Base-by-base conservation (phyloP, 345 rosid genomes). In the Murraya koenigii region DNA sequence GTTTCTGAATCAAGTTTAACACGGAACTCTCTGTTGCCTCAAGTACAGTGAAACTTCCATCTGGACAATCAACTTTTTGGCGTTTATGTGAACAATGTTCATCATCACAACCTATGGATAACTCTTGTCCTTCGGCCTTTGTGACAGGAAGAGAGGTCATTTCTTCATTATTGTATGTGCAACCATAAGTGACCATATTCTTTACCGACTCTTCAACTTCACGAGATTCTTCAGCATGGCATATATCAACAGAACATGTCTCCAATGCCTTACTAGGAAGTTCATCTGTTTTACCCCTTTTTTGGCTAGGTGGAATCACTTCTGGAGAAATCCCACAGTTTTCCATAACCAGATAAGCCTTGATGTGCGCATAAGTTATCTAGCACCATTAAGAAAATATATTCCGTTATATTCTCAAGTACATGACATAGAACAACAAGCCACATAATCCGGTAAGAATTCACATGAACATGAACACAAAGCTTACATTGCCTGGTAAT, bases 331-430 rank as follows among this genome's bases (percentile, higher is more conserved):
- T 55, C 76, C 85, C 86, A 60, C 69, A 62, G 52, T 33, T 66
- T 71, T 72, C 68, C 90, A 85, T 83, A 41, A 20, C 75, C 74
- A 85, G 75, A 81, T 41, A 81, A 30, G 68, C 71, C 80, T 79
- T 87, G 78, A 87, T 87, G 56, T 87, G 88, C 1, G 71, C 13
- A 30, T 87, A 87, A 68, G 84, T 83, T 79, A 85, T 56, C 90
- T 87, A 86, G 13, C 72, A 81, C 56, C 49, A 62, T 47, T 3
- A 80, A 14, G 47, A 47, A 61, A 30, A 56, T 65, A 38, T 52
- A 19, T 58, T 38, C 47, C 76, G 28, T 49, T 52, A 32, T 70
- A 61, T 59, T 59, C 76, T 41, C 22, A 47, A 69, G 36, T n/a
- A 69, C 7, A 58, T 32, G 7, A 23, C 61, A 63, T 64, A 33